A percentile compares a stretch with the other conserved stretches of the same genome.
phyloP scores from a whole-genome alignment of 2,329 filamentous ascomycete species.

The Paracoccidioides lutzii region DNA sequence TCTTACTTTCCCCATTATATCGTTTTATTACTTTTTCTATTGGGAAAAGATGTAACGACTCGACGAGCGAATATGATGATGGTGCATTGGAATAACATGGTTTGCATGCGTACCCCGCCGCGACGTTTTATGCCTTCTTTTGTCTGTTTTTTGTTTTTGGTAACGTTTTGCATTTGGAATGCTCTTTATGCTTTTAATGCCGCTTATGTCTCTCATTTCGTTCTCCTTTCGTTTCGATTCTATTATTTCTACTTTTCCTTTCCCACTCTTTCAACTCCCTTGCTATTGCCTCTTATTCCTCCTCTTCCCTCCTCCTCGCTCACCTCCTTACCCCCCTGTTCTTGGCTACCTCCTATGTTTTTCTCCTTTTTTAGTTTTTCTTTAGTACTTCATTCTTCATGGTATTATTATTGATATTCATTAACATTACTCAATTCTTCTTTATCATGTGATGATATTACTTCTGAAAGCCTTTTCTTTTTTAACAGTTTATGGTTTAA shows the following conservation, averaged over 20 bases:
- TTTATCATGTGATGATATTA: not conserved
- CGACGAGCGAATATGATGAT: not conserved
- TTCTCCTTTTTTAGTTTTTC: not conserved
- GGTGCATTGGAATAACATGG: not conserved
- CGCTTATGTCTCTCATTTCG: not conserved
- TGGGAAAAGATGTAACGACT: not conserved
- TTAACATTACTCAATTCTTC: not conserved
- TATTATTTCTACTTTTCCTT: not conserved
- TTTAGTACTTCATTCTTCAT: not conserved
- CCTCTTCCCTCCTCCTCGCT: not conserved
- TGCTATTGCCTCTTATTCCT: not conserved
- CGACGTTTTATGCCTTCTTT: not conserved
- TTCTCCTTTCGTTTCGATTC: not conserved
- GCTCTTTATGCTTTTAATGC: not conserved
- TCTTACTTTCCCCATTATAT: conserved; percentile 9
- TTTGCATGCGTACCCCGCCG: not conserved
- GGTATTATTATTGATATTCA: not conserved
- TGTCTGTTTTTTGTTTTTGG: not conserved
- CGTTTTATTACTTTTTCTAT: not conserved
- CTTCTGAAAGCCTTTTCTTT: not conserved
- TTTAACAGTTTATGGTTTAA: conserved; percentile 16
- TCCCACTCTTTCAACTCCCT: not conserved
- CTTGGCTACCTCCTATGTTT: not conserved
- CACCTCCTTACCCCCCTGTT: not conserved
- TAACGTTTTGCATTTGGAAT: too few relatives aligned